Base-by-base conservation (phyloP, 2,329 filamentous ascomycete genomes). In the Coleophoma cylindrospora region DNA sequence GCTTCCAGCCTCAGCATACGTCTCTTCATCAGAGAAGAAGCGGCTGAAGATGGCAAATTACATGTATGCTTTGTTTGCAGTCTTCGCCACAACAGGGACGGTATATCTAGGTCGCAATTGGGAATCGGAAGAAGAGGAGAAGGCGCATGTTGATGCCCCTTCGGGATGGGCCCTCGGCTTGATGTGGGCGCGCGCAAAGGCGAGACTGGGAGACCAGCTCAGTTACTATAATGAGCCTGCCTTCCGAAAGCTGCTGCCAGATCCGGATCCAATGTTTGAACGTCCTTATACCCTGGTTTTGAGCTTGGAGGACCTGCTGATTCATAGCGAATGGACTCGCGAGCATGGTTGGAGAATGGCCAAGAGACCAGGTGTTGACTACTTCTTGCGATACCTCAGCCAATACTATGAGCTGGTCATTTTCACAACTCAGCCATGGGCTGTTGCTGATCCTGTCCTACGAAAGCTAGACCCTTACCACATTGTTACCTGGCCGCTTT, bases 331-430 rank as follows among this genome's bases (percentile, higher is more conserved):
- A 67, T 99, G 94, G 94, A 82, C 84, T 21, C 83, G 92, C 50
- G 89, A 97, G 67, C 87, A 96, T 65, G 94, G 94, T 52, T 99
- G 94, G 91, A 84, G 92, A 59, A 80, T 95, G 54, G 94, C 94
- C 27, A 99, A 99, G 75, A 83, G 94, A 45, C 94, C 94, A 34
- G 94, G 94, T 43, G 81, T 95, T 54, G 94, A 99, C 72, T 99
- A 99, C 74, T 99, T 99, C 74, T 74, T 99, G 56, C 89, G 89
- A 64, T 99, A 99, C 69, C 80, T 99, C 45, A 92, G 89, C 70
- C 91, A 96, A 69, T 97, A 99, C 77, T 99, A 96, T 66, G 94
- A 99, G 70, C 77, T 99, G 49, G 94, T 97, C 47, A 83, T 99
- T 57, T 99, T 97, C 74, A 99, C 94, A 33, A 89, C 82, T 37